Conservation (phyloP, 176 grass and related monocot species). For the Raddia distichophylla region DNA sequence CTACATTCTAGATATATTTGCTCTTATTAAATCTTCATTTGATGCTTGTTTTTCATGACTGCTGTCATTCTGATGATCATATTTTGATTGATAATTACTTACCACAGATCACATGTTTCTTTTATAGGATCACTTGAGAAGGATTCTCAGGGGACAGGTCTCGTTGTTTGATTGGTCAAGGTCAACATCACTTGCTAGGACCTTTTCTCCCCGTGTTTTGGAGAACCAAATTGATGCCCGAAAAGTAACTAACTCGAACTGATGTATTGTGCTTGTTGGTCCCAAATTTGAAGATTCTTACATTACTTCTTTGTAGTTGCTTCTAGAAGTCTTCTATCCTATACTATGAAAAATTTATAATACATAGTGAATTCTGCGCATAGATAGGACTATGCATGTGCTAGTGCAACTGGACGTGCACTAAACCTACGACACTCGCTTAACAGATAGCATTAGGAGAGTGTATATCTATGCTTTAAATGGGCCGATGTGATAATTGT, state of each 20-base stretch:
- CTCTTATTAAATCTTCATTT: neutral
- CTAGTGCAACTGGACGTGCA: constrained; percentile 19
- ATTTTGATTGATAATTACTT: neutral
- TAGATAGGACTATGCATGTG: neutral
- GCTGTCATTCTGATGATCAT: neutral
- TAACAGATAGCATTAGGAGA: constrained; percentile 12
- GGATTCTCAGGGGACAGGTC: constrained; percentile 95
- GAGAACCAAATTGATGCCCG: constrained; percentile 97
- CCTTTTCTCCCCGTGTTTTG: constrained; percentile 84
- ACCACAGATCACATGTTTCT: constrained; percentile 28
- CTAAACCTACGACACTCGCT: constrained; percentile 20
- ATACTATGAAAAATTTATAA: constrained; percentile 29
- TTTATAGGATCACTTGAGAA: constrained; percentile 92
- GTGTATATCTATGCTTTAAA: neutral
- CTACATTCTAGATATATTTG: constrained; percentile 5
- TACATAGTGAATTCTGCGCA: neutral
- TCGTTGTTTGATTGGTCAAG: constrained; percentile 99
- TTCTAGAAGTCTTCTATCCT: constrained; percentile 12
- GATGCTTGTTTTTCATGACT: neutral
- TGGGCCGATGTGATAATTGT: constrained; percentile 16
- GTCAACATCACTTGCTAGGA: constrained; percentile 85
- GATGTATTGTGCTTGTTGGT: neutral
- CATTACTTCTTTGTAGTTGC: constrained; percentile 1
- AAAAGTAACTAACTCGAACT: constrained; percentile 60
- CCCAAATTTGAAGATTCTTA: constrained; percentile 10